These are phyloP conservation scores for Botrytis medusae DNA, from an alignment of 2,329 filamentous ascomycete genomes.

Conservation along the genomic window DNA sequence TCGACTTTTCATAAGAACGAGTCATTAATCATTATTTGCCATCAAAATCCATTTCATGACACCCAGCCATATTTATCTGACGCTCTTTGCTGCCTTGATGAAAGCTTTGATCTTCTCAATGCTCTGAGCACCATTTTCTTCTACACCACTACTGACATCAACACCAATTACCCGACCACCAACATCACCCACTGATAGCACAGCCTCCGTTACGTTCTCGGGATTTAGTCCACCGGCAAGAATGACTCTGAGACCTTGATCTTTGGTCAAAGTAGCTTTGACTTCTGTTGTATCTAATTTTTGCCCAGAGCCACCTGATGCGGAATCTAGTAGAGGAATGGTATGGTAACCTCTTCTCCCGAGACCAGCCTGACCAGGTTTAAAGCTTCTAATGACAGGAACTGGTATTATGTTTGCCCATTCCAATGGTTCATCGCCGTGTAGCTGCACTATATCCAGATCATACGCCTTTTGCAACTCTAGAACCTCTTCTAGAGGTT, in stretches of 20 bases:
- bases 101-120: slow-evolving; percentile 79
- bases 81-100: slow-evolving; percentile 67
- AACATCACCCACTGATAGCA: slow-evolving; percentile 62
- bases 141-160: slow-evolving; percentile 93
- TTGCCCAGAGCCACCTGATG: slow-evolving; percentile 77
- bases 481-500: slow-evolving; percentile 79
- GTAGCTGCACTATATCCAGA: slow-evolving; percentile 88
- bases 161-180: slow-evolving; percentile 71
- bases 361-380: slow-evolving; percentile 62
- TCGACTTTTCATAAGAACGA: not conserved
- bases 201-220: slow-evolving; percentile 69
- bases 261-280: slow-evolving; percentile 61
- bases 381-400: slow-evolving; percentile 85
- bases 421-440: slow-evolving; percentile 88
- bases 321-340: slow-evolving; percentile 82
- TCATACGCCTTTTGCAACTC: slow-evolving; percentile 72
- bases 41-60: not conserved
- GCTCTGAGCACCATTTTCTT: slow-evolving; percentile 78
- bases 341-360: slow-evolving; percentile 77
- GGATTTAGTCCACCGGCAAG: slow-evolving; percentile 83
- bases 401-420: slow-evolving; percentile 90
- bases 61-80: slow-evolving; percentile 28
- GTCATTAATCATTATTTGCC: slow-evolving; percentile 4
- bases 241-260: slow-evolving; percentile 71
- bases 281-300: slow-evolving; percentile 72